Percentiles rank a stretch among this genome's conserved stretches.
These are phyloP conservation scores for Boletus hoseneyae DNA, from an alignment of 1,284 basidiomycete species.

Conservation along the genomic window DNA sequence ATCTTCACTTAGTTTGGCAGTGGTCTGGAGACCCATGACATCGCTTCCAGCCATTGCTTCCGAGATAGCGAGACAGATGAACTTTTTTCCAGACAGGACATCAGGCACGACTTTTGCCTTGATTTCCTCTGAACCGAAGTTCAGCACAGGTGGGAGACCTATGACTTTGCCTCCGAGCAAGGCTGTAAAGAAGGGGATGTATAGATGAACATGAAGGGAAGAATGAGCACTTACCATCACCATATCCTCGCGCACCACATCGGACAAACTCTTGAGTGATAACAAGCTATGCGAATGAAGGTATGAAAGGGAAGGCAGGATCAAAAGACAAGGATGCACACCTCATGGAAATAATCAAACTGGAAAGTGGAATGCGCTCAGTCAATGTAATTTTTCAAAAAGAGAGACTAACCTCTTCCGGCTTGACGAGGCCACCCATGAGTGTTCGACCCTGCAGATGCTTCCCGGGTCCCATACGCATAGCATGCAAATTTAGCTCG, in stretches of 20 bases:
- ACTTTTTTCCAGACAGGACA: constrained; percentile 77
- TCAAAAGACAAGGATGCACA: constrained; percentile 24
- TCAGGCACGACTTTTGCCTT: constrained; percentile 79
- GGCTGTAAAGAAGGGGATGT: constrained; percentile 37
- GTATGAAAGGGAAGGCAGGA: constrained; percentile 1
- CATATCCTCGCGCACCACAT: constrained; percentile 74
- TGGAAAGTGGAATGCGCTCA: neutral
- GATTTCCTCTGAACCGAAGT: constrained; percentile 78
- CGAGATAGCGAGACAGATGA: constrained; percentile 80
- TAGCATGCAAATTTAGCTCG: constrained; percentile 74
- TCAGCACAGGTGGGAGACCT: constrained; percentile 78
- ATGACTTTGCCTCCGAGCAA: constrained; percentile 74
- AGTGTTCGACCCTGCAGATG: constrained; percentile 82
- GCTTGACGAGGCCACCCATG: constrained; percentile 79
- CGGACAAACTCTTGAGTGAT: constrained; percentile 85
- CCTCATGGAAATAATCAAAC: constrained; percentile 84
- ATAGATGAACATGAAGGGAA: neutral
- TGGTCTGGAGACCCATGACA: constrained; percentile 79
- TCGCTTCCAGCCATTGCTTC: constrained; percentile 92
- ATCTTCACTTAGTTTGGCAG: constrained; percentile 79
- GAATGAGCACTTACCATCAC: constrained; percentile 39
- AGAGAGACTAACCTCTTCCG: constrained; percentile 65
- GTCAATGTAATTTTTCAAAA: neutral
- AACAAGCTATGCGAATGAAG: constrained; percentile 52
- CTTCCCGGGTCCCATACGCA: constrained; percentile 86